A percentile compares a stretch with the other conserved stretches of the same genome.
phyloP scores from a whole-genome alignment of 179 eudicot species.

The Camellia oleifera region DNA sequence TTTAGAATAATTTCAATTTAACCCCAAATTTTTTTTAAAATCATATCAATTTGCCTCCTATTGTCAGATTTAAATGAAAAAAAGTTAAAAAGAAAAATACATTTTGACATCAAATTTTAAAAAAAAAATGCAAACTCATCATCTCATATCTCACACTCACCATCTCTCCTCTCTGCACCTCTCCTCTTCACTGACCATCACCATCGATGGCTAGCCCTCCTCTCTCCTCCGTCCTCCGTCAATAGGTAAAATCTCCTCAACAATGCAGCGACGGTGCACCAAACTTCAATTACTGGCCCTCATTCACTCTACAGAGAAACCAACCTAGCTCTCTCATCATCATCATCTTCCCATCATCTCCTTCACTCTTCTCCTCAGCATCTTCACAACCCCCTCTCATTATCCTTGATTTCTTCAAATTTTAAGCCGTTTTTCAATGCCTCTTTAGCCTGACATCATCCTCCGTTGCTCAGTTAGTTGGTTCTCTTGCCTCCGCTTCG shows the following conservation, averaged over 20 bases:
- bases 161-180: too few relatives aligned
- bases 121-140: too few relatives aligned
- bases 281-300: conserved; percentile 53
- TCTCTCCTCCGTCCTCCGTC: too few relatives aligned
- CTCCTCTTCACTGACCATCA: too few relatives aligned
- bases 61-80: too few relatives aligned
- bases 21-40: too few relatives aligned
- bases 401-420: conserved; percentile 29
- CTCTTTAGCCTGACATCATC: conserved; percentile 10
- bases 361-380: conserved; percentile 31
- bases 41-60: too few relatives aligned
- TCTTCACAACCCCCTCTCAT: conserved; percentile 25
- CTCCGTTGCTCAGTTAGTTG: conserved; percentile 11
- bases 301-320: conserved; percentile 17
- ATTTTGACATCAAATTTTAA: too few relatives aligned
- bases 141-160: too few relatives aligned
- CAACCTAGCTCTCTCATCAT: conserved; percentile 13
- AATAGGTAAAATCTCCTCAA: conserved; percentile 4
- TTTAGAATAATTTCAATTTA: too few relatives aligned
- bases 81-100: too few relatives aligned
- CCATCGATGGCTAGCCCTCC: too few relatives aligned
- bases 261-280: conserved; percentile 73
- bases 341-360: conserved; percentile 21
- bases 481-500: conserved; percentile 18
- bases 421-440: conserved; percentile 30